phyloP scores from a whole-genome alignment of 2,329 filamentous ascomycete genomes.

The Penicillium sp. region DNA sequence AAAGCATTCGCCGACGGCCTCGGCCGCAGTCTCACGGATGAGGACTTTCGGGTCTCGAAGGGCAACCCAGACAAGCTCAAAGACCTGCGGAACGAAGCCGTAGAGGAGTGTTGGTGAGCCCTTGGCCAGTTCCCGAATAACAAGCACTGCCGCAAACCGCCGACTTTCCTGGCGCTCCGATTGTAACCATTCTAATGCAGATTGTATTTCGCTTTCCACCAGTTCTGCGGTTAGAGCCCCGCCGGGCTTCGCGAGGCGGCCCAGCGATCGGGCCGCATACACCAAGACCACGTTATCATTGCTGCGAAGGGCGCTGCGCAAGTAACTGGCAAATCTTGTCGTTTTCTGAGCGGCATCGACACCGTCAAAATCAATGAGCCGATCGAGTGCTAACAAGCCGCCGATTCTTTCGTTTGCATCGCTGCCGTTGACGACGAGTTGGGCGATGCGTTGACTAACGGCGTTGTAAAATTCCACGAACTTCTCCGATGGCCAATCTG shows the following conservation, averaged over 20 bases:
- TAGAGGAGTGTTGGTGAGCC: conserved; percentile 96
- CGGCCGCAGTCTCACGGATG: conserved; percentile 86
- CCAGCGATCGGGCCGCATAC: conserved; percentile 81
- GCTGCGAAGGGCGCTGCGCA: conserved; percentile 82
- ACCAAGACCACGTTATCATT: conserved; percentile 91
- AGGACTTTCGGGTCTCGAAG: conserved; percentile 85
- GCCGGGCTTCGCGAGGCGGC: conserved; percentile 86
- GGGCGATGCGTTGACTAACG: conserved; percentile 64
- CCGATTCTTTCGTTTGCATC: conserved; percentile 87
- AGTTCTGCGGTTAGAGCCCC: conserved; percentile 92
- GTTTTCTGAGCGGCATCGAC: conserved; percentile 92
- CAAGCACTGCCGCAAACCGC: conserved; percentile 87
- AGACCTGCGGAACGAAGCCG: conserved; percentile 88
- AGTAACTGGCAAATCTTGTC: conserved; percentile 86
- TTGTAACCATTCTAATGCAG: conserved; percentile 93
- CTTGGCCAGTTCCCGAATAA: conserved; percentile 84
- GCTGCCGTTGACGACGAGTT: conserved; percentile 78
- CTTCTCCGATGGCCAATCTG: conserved; percentile 76
- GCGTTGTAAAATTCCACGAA: conserved; percentile 71
- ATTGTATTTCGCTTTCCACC: conserved; percentile 95
- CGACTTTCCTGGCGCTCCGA: conserved; percentile 91
- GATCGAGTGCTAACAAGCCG: conserved; percentile 87
- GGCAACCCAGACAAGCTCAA: conserved; percentile 95
- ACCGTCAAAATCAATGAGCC: conserved; percentile 92
- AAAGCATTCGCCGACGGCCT: conserved; percentile 92